phyloP scores from a whole-genome alignment of 345 rosid species.

The Salix caprea region DNA sequence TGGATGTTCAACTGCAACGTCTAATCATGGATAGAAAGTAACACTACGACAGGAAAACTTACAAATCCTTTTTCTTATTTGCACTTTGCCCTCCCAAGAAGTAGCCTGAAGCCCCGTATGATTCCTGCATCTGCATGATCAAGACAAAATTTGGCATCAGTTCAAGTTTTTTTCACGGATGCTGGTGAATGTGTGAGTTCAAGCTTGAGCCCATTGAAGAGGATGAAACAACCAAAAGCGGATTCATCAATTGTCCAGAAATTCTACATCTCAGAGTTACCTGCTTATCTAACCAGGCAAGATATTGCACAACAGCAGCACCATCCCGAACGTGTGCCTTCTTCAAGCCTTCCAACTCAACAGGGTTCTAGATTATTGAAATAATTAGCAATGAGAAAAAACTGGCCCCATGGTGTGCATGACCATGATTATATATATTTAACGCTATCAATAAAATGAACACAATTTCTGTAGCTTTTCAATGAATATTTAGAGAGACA shows the following conservation, averaged over 20 bases:
- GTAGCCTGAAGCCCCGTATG: slow-evolving; percentile 93
- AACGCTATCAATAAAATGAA: too few species aligned
- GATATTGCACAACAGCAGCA: slow-evolving; percentile 94
- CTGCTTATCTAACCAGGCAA: slow-evolving; percentile 88
- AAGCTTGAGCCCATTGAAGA: background rate
- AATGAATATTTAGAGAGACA: too few species aligned
- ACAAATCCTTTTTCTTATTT: slow-evolving; percentile 44
- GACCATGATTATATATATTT: background rate
- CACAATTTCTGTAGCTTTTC: too few species aligned
- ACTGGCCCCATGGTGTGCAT: background rate
- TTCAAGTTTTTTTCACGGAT: background rate
- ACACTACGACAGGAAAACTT: slow-evolving; percentile 16
- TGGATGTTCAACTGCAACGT: background rate
- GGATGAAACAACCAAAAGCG: background rate
- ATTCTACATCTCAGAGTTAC: slow-evolving; percentile 27
- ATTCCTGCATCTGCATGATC: slow-evolving; percentile 71
- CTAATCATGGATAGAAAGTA: background rate
- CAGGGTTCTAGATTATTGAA: slow-evolving; percentile 53
- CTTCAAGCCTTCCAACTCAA: slow-evolving; percentile 81
- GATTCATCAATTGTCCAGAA: background rate
- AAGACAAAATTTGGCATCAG: slow-evolving; percentile 15
- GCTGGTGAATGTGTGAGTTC: background rate
- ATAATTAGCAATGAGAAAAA: background rate
- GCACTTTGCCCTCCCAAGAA: slow-evolving; percentile 56
- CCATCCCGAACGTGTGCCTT: slow-evolving; percentile 95